phyloP scores from a whole-genome alignment of 2,329 filamentous ascomycete genomes.

The Alternaria gaisen region DNA sequence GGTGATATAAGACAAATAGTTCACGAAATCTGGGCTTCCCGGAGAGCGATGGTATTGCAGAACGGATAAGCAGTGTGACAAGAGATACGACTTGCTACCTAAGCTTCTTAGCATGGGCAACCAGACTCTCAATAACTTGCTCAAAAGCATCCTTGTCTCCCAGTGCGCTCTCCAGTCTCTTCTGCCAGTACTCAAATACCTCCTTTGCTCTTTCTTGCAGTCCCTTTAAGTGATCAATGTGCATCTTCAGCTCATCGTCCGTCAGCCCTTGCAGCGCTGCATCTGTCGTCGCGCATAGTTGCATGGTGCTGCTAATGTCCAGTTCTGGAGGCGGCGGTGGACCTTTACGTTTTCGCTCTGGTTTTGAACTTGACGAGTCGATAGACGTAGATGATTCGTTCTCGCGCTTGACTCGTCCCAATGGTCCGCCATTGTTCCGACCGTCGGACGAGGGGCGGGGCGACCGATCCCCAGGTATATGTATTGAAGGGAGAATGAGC shows the following conservation, averaged over 20 bases:
- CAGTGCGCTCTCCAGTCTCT: slow-evolving; percentile 83
- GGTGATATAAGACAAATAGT: neutral
- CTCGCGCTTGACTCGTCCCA: slow-evolving; percentile 50
- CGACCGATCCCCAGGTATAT: slow-evolving; percentile 49
- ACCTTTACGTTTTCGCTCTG: slow-evolving; percentile 61
- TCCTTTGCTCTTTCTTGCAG: slow-evolving; percentile 77
- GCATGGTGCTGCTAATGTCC: slow-evolving; percentile 78
- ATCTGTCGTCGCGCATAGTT: slow-evolving; percentile 84
- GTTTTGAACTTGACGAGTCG: slow-evolving; percentile 48
- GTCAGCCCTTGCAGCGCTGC: slow-evolving; percentile 83
- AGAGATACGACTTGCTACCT: slow-evolving; percentile 58
- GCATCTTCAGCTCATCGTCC: slow-evolving; percentile 75
- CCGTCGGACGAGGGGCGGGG: slow-evolving; percentile 51
- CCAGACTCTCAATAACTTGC: slow-evolving; percentile 94
- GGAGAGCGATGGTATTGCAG: neutral
- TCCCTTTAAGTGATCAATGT: slow-evolving; percentile 73
- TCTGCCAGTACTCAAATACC: slow-evolving; percentile 87
- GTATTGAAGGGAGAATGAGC: slow-evolving; percentile 85
- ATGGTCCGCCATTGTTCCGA: slow-evolving; percentile 41
- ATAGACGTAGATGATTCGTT: slow-evolving; percentile 52
- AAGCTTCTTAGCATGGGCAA: slow-evolving; percentile 87
- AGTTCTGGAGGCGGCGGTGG: slow-evolving; percentile 76
- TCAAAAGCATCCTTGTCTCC: slow-evolving; percentile 94
- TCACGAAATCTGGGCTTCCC: neutral
- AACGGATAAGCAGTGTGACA: neutral